Conservation (phyloP, 1,139 yeast genomes). For the Blastobotrys indianensis region DNA sequence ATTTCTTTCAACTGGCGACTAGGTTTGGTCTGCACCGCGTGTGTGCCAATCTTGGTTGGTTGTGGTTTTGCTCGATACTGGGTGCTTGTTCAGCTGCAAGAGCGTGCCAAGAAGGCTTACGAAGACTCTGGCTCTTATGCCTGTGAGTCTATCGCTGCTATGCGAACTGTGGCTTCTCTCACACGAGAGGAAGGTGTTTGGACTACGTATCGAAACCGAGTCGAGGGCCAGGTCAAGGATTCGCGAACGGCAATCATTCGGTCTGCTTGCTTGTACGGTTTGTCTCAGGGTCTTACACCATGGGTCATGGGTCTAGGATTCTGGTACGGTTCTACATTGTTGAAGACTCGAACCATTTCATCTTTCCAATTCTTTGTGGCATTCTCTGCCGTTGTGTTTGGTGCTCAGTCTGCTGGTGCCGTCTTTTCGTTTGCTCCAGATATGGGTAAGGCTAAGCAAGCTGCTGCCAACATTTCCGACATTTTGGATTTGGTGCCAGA, state of each 20-base stretch:
- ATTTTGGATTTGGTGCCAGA: constrained; percentile 59
- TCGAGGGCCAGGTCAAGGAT: constrained; percentile 28
- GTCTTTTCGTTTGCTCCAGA: constrained; percentile 89
- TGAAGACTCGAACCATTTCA: constrained; percentile 25
- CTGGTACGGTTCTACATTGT: constrained; percentile 36
- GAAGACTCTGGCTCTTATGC: constrained; percentile 36
- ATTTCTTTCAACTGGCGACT: constrained; percentile 60
- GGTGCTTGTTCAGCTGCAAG: constrained; percentile 70
- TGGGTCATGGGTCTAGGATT: constrained; percentile 36
- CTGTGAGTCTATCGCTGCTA: constrained; percentile 33
- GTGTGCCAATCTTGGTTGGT: constrained; percentile 66
- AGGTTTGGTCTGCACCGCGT: constrained; percentile 54
- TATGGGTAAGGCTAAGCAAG: constrained; percentile 40
- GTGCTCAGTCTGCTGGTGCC: constrained; percentile 79
- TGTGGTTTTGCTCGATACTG: constrained; percentile 72
- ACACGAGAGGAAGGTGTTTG: constrained; percentile 35
- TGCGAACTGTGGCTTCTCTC: constrained; percentile 35
- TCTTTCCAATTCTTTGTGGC: constrained; percentile 35
- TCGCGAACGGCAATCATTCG: constrained; percentile 27
- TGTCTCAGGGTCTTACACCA: constrained; percentile 35
- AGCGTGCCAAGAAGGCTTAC: constrained; percentile 36
- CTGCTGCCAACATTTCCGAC: constrained; percentile 75
- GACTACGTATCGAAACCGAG: constrained; percentile 25
- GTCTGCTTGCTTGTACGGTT: constrained; percentile 31
- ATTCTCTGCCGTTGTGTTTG: constrained; percentile 58